Evolutionary conservation across 129 eudicot species (phyloP).

Genomic region (Escallonia herrerae): DNA sequence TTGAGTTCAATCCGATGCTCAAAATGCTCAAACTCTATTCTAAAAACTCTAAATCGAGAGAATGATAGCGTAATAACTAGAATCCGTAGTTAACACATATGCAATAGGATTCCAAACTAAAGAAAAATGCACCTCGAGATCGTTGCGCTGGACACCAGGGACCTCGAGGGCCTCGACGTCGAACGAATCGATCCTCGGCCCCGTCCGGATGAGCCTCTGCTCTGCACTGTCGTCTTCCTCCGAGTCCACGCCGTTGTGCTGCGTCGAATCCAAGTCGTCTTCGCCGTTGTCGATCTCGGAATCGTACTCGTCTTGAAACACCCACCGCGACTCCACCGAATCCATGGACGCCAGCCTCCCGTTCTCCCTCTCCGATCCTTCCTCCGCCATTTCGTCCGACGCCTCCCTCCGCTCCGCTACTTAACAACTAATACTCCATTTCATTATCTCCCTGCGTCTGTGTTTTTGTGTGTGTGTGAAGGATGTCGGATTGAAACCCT

Average conservation of each 20-base stretch:
- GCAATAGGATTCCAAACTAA: background rate
- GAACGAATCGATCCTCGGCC: slow-evolving; percentile 62
- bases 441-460: background rate
- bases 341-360: slow-evolving; percentile 16
- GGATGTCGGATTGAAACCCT: too few species aligned
- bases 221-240: slow-evolving; percentile 24
- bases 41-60: background rate
- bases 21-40: background rate
- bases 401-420: background rate
- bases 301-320: slow-evolving; percentile 16
- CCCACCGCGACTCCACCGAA: slow-evolving; percentile 29
- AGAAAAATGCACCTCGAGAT: slow-evolving; percentile 34
- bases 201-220: slow-evolving; percentile 49
- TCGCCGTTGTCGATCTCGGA: slow-evolving; percentile 3
- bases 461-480: background rate
- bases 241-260: slow-evolving; percentile 1
- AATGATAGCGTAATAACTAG: too few species aligned
- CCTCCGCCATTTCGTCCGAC: slow-evolving; percentile 15
- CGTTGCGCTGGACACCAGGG: slow-evolving; percentile 45
- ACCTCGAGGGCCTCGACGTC: slow-evolving; percentile 64
- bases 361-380: slow-evolving; percentile 28
- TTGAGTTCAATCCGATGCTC: too few species aligned
- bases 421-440: background rate
- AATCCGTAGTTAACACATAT: background rate
- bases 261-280: slow-evolving; percentile 15